Evolutionary conservation across 1,139 yeast species (phyloP).

Genomic region (Debaryomyces coudertii): DNA sequence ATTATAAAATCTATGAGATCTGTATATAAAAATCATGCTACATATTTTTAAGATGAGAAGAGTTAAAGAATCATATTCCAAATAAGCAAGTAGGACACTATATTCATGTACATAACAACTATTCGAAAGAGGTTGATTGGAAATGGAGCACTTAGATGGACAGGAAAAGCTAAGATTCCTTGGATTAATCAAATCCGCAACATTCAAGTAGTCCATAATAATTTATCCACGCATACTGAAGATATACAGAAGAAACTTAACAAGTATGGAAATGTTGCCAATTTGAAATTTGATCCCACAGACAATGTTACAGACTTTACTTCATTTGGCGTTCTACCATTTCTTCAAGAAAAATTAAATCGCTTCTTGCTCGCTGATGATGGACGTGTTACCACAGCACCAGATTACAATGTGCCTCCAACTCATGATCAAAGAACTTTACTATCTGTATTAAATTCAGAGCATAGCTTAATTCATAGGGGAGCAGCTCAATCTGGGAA

Average conservation of each 20-base stretch:
- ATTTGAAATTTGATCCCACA: conserved; percentile 22
- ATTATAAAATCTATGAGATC: not conserved
- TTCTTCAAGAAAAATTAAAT: conserved; percentile 30
- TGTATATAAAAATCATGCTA: conserved; percentile 6
- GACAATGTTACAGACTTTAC: conserved; percentile 23
- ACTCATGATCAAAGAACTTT: conserved; percentile 28
- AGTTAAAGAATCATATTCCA: not conserved
- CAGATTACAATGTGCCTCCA: conserved; percentile 24
- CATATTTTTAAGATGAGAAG: conserved; percentile 7
- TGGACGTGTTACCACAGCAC: conserved; percentile 7
- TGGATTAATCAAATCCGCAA: not conserved
- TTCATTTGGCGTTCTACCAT: conserved; percentile 30
- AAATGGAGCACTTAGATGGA: not conserved
- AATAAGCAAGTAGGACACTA: not conserved
- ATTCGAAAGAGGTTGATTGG: conserved; percentile 2
- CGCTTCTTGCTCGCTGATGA: conserved; percentile 10
- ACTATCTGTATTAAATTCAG: conserved; percentile 23
- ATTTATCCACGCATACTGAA: not conserved
- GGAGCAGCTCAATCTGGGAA: conserved; percentile 30
- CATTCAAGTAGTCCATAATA: conserved; percentile 1
- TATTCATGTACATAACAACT: conserved; percentile 1
- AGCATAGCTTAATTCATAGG: conserved; percentile 23
- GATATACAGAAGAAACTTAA: not conserved
- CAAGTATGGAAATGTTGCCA: not conserved
- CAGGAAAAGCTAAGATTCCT: not conserved